Percentiles rank a stretch among this genome's conserved stretches.
These are phyloP conservation scores for Zancudomyces culisetae DNA, from an alignment of 371 early-diverging fungal genomes.

Conservation along the genomic window DNA sequence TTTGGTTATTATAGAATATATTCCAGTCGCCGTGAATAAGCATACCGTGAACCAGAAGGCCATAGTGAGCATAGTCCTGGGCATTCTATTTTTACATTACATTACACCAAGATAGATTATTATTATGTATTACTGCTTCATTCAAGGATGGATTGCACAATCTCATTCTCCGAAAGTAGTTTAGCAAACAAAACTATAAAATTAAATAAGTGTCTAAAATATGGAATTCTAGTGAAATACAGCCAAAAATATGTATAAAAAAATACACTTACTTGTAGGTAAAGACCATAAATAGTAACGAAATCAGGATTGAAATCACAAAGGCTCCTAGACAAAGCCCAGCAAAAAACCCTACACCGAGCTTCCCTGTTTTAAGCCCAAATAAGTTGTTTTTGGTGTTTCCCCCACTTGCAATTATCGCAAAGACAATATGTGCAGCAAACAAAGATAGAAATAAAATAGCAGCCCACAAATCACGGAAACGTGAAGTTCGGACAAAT, in stretches of 20 bases:
- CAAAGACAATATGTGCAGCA: conserved; percentile 40
- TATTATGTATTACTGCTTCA: no score
- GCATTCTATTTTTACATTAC: conserved; percentile 29
- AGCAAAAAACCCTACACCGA: no score
- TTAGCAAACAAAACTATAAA: conserved; percentile 6
- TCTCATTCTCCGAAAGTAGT: background rate
- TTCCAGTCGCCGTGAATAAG: conserved; percentile 22
- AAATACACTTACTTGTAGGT: background rate
- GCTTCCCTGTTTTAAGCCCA: no score
- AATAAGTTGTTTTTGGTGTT: conserved; percentile 15
- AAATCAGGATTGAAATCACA: conserved; percentile 32
- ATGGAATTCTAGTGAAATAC: no score
- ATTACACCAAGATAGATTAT: no score
- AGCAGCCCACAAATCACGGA: conserved; percentile 53
- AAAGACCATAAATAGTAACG: conserved; percentile 30
- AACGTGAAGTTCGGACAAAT: conserved; percentile 20
- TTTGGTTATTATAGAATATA: conserved; percentile 23
- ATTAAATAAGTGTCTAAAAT: background rate
- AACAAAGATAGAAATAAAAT: conserved; percentile 36
- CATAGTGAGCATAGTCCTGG: conserved; percentile 12
- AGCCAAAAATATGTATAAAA: background rate
- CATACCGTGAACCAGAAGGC: conserved; percentile 23
- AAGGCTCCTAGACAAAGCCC: no score
- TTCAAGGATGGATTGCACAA: no score
- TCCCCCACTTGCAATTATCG: conserved; percentile 22